A percentile compares a stretch with the other conserved stretches of the same genome.
Evolutionary conservation across 129 eudicot species (phyloP).

Genomic region (Chrysanthemum makinoi): DNA sequence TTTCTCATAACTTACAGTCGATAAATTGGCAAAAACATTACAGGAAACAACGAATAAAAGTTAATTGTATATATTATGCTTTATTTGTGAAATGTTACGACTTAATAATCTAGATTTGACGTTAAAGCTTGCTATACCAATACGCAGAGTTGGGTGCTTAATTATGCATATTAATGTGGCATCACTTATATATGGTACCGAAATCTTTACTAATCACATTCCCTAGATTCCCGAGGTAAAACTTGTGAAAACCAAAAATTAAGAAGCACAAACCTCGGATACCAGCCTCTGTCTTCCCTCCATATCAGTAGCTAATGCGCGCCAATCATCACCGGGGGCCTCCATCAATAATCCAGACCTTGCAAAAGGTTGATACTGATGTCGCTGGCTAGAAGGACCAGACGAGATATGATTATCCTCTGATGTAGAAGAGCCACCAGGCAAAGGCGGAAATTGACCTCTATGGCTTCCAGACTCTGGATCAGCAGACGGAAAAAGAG

Average conservation of each 20-base stretch:
- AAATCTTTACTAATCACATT: background rate
- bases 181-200: no score
- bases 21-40: background rate
- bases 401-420: constrained; percentile 40
- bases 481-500: constrained; percentile 54
- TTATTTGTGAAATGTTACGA: background rate
- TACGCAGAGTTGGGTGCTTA: no score
- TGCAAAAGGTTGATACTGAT: constrained; percentile 34
- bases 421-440: constrained; percentile 41
- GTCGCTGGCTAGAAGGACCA: constrained; percentile 38
- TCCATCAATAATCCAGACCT: constrained; percentile 52
- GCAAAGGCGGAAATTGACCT: constrained; percentile 30
- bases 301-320: constrained; percentile 60
- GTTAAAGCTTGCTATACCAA: background rate
- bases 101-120: background rate
- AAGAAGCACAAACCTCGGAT: constrained; percentile 42
- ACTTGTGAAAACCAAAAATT: background rate
- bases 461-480: constrained; percentile 54
- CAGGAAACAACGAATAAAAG: background rate
- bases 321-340: constrained; percentile 61
- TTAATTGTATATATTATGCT: no score
- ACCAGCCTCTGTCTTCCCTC: constrained; percentile 80
- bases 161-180: no score
- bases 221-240: background rate
- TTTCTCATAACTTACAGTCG: background rate